Base-by-base conservation (phyloP, 2,329 filamentous ascomycete genomes). In the Rutstroemia sp. region DNA sequence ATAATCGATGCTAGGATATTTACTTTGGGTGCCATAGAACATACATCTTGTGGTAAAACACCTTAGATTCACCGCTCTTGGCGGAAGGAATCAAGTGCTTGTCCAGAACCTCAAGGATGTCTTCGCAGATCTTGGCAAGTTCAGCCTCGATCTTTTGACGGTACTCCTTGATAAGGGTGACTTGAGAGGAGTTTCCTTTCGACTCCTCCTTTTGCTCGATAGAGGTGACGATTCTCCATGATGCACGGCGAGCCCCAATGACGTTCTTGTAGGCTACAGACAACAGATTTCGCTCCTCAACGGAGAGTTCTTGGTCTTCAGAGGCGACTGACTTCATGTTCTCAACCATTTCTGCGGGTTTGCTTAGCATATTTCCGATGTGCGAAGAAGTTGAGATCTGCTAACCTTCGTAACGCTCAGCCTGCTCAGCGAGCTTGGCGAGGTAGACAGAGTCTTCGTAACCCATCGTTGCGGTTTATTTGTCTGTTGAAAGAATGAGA, bases 301-400 rank as follows among this genome's bases (percentile, higher is more conserved):
- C 92, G 65, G 85, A 87, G 71, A 92, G 86, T 77, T 92, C 88
- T 70, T 82, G 81, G 67, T 81, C 83, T 84, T 88, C 86, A 80
- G 96, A 95, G 77, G 92, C 92, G 71, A 97, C 92, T 87, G 96
- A 91, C 90, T 97, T 97, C 94, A 97, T 97, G 82, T 92, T 96
- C 73, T 86, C 91, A 70, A 97, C 92, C 92, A 97, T 97, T 80
- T 97, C 94, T 96, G 76, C 58, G 64, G 49, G 27, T 48, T 18
- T 27, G n/a, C 38, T 58, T 62, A 64, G 62, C 58, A 61, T 56
- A 42, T 57, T 39, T 30, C 50, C 44, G 51, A 47, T 52, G 21
- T 59, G 41, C 38, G 34, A 46, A 21, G 3, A 34, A 8, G 14
- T 49, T 30, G 18, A 50, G 25, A 56, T 77, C n/a, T 66, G 72